Conservation (phyloP, 148 eudicot species). For the Camellia lanceoleosa region DNA sequence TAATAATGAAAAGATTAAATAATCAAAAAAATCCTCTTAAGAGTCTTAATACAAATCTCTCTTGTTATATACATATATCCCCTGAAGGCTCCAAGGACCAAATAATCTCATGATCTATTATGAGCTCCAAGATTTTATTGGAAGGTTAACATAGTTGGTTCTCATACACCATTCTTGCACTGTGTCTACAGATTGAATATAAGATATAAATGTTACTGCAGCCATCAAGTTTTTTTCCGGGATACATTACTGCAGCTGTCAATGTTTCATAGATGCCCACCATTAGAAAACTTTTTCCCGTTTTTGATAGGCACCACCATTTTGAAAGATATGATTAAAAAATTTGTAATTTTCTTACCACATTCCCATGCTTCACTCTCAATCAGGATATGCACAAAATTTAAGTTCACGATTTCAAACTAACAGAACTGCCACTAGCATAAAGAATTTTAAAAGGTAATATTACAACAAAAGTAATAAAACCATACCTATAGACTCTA, state of each 20-base stretch:
- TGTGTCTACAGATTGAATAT: neutral
- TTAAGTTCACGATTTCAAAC: neutral
- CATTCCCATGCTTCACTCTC: neutral
- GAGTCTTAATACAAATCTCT: no score
- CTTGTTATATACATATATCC: no score
- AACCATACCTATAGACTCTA: slow-evolving; percentile 57
- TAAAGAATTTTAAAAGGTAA: neutral
- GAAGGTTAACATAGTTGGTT: neutral
- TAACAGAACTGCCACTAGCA: neutral
- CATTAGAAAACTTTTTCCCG: neutral
- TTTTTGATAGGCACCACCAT: neutral
- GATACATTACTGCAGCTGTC: neutral
- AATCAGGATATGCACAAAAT: neutral
- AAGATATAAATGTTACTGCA: neutral
- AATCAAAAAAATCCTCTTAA: no score
- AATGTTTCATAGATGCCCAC: neutral
- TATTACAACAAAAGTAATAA: neutral
- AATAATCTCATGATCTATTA: no score
- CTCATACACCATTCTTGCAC: neutral
- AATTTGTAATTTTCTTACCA: neutral
- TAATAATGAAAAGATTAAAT: no score
- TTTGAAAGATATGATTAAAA: neutral
- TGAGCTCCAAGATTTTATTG: no score
- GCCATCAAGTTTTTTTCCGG: neutral
- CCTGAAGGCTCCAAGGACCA: no score